Evolutionary conservation across 2,329 filamentous ascomycete genomes (phyloP), one percentile per base, ranked within the genome.

Genomic region (Aspergillus fischeri): DNA sequence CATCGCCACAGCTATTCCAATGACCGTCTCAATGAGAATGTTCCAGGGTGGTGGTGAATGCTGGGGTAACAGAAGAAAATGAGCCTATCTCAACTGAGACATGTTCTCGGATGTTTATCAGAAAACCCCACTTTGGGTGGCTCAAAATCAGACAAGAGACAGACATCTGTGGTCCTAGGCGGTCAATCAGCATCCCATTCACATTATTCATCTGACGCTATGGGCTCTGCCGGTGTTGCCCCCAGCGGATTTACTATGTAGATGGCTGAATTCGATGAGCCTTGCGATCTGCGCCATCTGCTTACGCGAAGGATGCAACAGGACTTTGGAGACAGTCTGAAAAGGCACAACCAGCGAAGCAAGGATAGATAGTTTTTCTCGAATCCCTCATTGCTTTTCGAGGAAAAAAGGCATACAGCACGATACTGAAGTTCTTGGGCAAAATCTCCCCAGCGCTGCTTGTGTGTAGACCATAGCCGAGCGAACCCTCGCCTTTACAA

Each of bases 211-310:
- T 45, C 42, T 45, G 42, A 45, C 42, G 42, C 42, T 45, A 45
- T 45, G 21, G n/a, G 42, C 24, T 24, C 21, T 20, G 51, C 44
- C 49, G 20, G 48, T 51, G 49, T 58, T 54, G 55, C 51, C 51
- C 51, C 51, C 44, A 44, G 51, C 10, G 24, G 10, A 25, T 47
- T 47, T 24, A n/a, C n/a, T n/a, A n/a, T n/a, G n/a, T n/a, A 47
- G 51, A 49, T 53, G 49, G 47, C 38, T 54, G 49, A 41, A 24
- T 47, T 27, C 27, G 57, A 54, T 50, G 55, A 59, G 54, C 57
- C 57, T 52, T 54, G 45, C 52, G 52, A 54, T 54, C 52, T 54
- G 44, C 52, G 45, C 11, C 21, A 47, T 47, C 21, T 38, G 32
- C 32, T 38, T 47, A 47, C 44, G 44, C 20, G 14, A 44, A 44